phyloP scores from a whole-genome alignment of 2,329 filamentous ascomycete genomes.

The Fusarium sp. region DNA sequence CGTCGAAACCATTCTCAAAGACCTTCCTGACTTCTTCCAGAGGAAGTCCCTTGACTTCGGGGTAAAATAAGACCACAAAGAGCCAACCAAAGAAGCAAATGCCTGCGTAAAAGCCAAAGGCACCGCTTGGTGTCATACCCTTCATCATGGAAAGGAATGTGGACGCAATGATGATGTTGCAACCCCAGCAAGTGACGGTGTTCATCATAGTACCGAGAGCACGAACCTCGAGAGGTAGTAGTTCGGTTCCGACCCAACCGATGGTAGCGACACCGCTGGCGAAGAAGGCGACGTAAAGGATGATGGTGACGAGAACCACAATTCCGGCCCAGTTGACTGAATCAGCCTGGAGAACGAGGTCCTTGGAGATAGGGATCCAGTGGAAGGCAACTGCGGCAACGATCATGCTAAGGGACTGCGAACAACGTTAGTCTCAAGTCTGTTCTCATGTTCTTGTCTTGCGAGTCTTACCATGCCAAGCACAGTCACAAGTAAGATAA shows the following conservation, averaged over 20 bases:
- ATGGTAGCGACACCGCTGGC: constrained; percentile 58
- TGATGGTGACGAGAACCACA: constrained; percentile 54
- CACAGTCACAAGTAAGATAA: constrained; percentile 56
- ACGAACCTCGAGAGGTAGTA: constrained; percentile 60
- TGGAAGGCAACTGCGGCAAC: constrained; percentile 56
- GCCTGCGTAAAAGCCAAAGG: constrained; percentile 63
- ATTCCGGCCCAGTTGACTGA: constrained; percentile 50
- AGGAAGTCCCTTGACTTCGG: constrained; percentile 61
- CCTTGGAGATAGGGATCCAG: constrained; percentile 58
- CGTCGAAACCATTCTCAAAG: constrained; percentile 61
- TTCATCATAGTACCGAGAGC: constrained; percentile 61
- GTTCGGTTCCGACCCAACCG: constrained; percentile 60
- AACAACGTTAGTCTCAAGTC: constrained; percentile 50
- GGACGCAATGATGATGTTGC: constrained; percentile 61
- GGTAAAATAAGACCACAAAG: constrained; percentile 61
- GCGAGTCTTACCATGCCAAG: constrained; percentile 53
- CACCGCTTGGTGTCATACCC: constrained; percentile 58
- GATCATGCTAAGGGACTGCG: constrained; percentile 51
- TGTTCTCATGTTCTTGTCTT: constrained; percentile 44
- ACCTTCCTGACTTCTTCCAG: constrained; percentile 65
- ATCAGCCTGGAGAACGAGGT: constrained; percentile 52
- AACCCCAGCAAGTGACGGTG: constrained; percentile 59
- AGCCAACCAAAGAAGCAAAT: constrained; percentile 59
- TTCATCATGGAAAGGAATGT: constrained; percentile 62
- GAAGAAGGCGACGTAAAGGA: constrained; percentile 49